These are phyloP conservation scores for Iberis pinnata DNA, from an alignment of 345 rosid genomes.

Conservation along the genomic window DNA sequence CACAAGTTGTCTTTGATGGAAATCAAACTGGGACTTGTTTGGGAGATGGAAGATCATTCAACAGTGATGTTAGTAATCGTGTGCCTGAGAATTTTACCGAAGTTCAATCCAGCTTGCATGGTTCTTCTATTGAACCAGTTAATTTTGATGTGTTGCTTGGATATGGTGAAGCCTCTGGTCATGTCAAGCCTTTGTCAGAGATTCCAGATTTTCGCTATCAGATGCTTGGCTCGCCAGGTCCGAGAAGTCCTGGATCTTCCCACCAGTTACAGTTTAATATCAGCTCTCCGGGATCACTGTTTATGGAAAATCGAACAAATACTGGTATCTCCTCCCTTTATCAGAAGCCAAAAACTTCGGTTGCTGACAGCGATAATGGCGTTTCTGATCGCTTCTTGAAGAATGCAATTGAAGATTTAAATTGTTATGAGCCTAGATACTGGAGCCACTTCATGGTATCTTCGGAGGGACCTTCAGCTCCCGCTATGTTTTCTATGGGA, in stretches of 20 bases:
- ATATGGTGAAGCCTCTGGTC: conserved; percentile 27
- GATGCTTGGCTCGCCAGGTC: conserved; percentile 54
- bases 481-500: conserved; percentile 20
- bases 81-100: conserved; percentile 15
- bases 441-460: conserved; percentile 31
- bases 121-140: conserved; percentile 33
- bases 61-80: conserved; percentile 27
- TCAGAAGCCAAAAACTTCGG: conserved; percentile 22
- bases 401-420: conserved; percentile 31
- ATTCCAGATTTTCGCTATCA: conserved; percentile 35
- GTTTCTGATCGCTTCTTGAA: conserved; percentile 26
- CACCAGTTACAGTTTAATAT: conserved; percentile 32
- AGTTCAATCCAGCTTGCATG: conserved; percentile 26
- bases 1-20: conserved; percentile 21
- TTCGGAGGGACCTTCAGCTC: conserved; percentile 25
- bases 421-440: conserved; percentile 3
- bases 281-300: conserved; percentile 21
- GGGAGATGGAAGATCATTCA: conserved; percentile 27
- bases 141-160: conserved; percentile 32
- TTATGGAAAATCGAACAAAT: conserved; percentile 35
- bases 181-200: conserved; percentile 36
- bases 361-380: conserved; percentile 23
- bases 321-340: conserved; percentile 30
- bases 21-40: conserved; percentile 33
- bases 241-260: conserved; percentile 43